Conservation (phyloP, 2,329 filamentous ascomycete species). For the Aspergillus alliaceus region DNA sequence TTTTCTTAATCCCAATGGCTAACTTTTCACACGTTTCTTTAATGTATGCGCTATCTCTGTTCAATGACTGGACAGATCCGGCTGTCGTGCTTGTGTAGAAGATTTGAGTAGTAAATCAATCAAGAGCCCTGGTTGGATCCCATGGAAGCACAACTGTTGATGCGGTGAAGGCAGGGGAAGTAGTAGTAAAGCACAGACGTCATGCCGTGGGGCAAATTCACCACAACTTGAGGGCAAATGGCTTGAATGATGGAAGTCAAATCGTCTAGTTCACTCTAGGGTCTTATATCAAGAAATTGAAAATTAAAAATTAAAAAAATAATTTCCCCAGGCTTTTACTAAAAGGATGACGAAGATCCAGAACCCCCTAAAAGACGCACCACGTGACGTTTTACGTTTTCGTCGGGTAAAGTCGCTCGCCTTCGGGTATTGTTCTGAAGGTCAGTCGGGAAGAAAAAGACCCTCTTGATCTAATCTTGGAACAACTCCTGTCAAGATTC, state of each 20-base stretch:
- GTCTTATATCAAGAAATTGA: background rate
- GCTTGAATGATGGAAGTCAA: too few relatives aligned
- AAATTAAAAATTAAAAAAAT: background rate
- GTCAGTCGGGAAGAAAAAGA: background rate
- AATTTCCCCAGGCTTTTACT: background rate
- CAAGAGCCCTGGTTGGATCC: slow-evolving; percentile 19
- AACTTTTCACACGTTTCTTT: too few relatives aligned
- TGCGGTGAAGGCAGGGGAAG: slow-evolving; percentile 24
- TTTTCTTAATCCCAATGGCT: background rate
- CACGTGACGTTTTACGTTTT: slow-evolving; percentile 23
- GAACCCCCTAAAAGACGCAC: slow-evolving; percentile 4
- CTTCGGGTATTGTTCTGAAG: background rate
- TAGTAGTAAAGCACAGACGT: slow-evolving; percentile 16
- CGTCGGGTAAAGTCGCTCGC: slow-evolving; percentile 24
- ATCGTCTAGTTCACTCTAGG: too few relatives aligned
- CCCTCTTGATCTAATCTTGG: background rate
- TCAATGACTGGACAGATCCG: slow-evolving; percentile 19
- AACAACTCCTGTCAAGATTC: background rate
- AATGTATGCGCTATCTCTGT: background rate
- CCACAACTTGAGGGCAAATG: background rate
- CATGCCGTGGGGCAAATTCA: slow-evolving; percentile 22
- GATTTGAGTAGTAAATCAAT: slow-evolving; percentile 6
- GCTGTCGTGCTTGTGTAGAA: slow-evolving; percentile 13
- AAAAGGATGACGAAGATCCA: background rate
- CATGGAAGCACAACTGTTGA: slow-evolving; percentile 18